phyloP scores from a whole-genome alignment of 2,329 filamentous ascomycete species.

The Phoma sp. region DNA sequence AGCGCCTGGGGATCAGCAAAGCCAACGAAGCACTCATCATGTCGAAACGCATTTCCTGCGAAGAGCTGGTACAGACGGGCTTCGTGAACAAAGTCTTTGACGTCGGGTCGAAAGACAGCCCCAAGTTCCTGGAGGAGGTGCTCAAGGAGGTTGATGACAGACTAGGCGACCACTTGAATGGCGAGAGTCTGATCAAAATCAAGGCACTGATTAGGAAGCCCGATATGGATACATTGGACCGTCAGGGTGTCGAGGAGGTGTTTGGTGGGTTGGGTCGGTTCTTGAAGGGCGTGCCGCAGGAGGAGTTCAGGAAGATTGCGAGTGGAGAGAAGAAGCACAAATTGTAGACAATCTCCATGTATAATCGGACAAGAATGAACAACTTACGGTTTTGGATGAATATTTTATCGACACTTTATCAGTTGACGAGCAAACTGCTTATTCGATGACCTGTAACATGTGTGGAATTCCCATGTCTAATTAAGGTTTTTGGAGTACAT shows the following conservation, averaged over 20 bases:
- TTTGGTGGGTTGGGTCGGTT: conserved; percentile 86
- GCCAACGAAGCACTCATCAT: conserved; percentile 94
- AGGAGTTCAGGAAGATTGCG: conserved; percentile 86
- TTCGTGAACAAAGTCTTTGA: conserved; percentile 87
- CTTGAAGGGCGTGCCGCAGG: conserved; percentile 78
- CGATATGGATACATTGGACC: conserved; percentile 74
- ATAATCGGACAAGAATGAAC: no score
- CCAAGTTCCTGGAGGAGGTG: conserved; percentile 73
- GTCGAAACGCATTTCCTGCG: conserved; percentile 75
- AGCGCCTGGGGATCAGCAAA: conserved; percentile 77
- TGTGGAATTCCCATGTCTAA: no score
- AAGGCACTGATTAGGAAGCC: conserved; percentile 82
- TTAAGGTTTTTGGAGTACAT: no score
- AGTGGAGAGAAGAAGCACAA: conserved; percentile 94
- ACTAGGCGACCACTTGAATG: conserved; percentile 79
- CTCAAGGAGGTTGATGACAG: conserved; percentile 80
- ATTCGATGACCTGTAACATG: no score
- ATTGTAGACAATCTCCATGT: conserved; percentile 59
- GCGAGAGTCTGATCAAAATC: conserved; percentile 79
- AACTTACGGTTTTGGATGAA: no score
- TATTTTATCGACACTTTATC: no score
- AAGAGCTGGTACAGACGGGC: conserved; percentile 76
- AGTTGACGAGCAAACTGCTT: no score
- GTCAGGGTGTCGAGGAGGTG: conserved; percentile 81
- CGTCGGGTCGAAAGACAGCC: conserved; percentile 63